Evolutionary conservation across 139 green algal genomes (phyloP), one percentile per base, ranked within the genome.

Genomic region (Chlorella sp.): DNA sequence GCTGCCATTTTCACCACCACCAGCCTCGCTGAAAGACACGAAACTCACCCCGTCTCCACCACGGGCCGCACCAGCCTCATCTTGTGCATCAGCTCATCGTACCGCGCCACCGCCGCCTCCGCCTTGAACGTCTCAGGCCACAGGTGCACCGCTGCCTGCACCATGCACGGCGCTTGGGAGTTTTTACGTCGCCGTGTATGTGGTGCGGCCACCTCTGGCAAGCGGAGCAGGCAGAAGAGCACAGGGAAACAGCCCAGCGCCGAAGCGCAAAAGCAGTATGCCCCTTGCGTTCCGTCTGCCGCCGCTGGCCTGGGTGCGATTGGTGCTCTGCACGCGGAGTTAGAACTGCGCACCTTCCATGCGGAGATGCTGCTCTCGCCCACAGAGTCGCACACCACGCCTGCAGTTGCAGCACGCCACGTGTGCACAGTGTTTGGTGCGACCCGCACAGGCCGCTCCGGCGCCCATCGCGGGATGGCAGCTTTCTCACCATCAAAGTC

Each of bases 381-480:
- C 0, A 87, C 87, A 1, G 88, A 96, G 77, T 99, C 94, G 75
- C 95, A 99, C 0, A 97, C 76, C 4, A 99, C 93, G 22, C 96
- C 95, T n/a, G n/a, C n/a, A n/a, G n/a, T n/a, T n/a, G n/a, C n/a
- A n/a, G n/a, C n/a, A n/a, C n/a, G n/a, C n/a, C n/a, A n/a, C n/a
- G n/a, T n/a, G n/a, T n/a, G n/a, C n/a, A n/a, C n/a, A n/a, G n/a
- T n/a, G n/a, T n/a, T n/a, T n/a, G n/a, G n/a, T n/a, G n/a, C n/a
- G n/a, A n/a, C n/a, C n/a, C n/a, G n/a, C n/a, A n/a, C n/a, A n/a
- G n/a, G n/a, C n/a, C n/a, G n/a, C n/a, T n/a, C n/a, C n/a, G n/a
- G n/a, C n/a, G n/a, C n/a, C n/a, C n/a, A n/a, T n/a, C n/a, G n/a
- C n/a, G n/a, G n/a, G n/a, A n/a, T n/a, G n/a, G n/a, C n/a, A n/a